These are phyloP conservation scores for Cutaneotrichosporon sp. DNA, from an alignment of 1,284 basidiomycete species.

Conservation along the genomic window DNA sequence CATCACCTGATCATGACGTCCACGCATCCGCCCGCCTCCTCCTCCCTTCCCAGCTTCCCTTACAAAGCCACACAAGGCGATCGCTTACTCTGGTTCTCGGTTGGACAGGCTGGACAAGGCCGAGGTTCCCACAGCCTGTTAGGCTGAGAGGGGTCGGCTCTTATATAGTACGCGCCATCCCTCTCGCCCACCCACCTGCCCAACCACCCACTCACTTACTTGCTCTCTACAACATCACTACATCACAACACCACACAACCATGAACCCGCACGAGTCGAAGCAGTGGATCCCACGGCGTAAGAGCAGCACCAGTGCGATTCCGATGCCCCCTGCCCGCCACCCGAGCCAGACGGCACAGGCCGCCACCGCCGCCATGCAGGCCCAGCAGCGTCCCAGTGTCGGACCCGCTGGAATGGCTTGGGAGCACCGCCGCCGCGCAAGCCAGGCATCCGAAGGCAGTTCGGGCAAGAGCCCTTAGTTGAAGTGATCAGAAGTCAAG, in stretches of 20 bases:
- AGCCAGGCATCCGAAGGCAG: conserved; percentile 5
- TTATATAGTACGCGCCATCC: background rate
- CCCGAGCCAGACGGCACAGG: background rate
- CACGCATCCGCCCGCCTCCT: no score
- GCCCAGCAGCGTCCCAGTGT: background rate
- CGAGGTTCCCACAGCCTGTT: background rate
- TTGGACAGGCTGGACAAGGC: background rate
- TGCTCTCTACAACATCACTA: background rate
- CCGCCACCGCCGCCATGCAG: background rate
- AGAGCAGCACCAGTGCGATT: background rate
- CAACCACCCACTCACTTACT: background rate
- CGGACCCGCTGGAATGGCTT: background rate
- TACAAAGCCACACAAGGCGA: background rate
- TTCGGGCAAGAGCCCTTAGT: conserved; percentile 9
- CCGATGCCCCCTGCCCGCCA: conserved; percentile 7
- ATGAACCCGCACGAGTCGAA: conserved; percentile 11
- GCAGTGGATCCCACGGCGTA: conserved; percentile 2
- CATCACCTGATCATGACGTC: no score
- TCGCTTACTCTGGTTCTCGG: background rate
- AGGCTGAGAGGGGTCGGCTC: background rate
- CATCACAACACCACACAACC: background rate
- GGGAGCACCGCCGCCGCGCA: conserved; percentile 10
- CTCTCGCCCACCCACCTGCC: background rate
- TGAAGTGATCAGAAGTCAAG: background rate
- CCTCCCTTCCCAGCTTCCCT: no score